Evolutionary conservation across 2,329 filamentous ascomycete genomes (phyloP).

Genomic region (Ophiognomonia clavigignenti-juglandacearum): DNA sequence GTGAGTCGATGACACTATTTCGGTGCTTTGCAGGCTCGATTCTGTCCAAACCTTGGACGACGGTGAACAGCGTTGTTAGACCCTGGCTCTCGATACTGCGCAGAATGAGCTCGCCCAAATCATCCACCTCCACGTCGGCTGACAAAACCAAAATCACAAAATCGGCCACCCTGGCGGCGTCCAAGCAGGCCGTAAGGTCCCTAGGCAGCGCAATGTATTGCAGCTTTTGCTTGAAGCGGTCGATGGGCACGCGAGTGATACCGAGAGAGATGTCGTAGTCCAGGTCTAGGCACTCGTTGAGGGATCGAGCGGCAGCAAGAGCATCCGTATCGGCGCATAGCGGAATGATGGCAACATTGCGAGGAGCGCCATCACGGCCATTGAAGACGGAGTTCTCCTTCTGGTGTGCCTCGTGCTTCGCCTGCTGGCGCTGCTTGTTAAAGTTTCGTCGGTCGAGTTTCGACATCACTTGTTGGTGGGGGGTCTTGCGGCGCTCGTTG

Average conservation of each 20-base stretch:
- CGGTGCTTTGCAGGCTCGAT: constrained; percentile 77
- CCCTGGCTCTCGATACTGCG: constrained; percentile 89
- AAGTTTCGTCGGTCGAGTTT: constrained; percentile 95
- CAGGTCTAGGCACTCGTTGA: constrained; percentile 79
- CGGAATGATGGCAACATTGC: constrained; percentile 83
- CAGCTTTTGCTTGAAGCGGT: constrained; percentile 91
- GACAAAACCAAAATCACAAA: constrained; percentile 87
- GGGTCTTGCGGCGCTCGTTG: constrained; percentile 76
- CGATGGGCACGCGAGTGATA: constrained; percentile 64
- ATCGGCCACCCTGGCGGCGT: constrained; percentile 84
- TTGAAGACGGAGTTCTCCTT: constrained; percentile 76
- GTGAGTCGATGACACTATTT: constrained; percentile 69
- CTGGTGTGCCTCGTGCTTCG: constrained; percentile 78
- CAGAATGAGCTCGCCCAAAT: constrained; percentile 77
- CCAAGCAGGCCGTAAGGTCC: constrained; percentile 72
- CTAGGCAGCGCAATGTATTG: constrained; percentile 74
- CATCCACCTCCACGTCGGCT: constrained; percentile 76
- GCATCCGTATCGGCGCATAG: constrained; percentile 70
- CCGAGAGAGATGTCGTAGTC: constrained; percentile 57
- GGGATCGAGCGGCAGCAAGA: constrained; percentile 57
- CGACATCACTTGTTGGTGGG: constrained; percentile 94
- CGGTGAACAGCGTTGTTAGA: constrained; percentile 84
- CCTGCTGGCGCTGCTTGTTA: constrained; percentile 80
- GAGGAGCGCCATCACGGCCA: constrained; percentile 81
- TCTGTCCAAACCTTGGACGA: constrained; percentile 73